phyloP scores from a whole-genome alignment of 805 yeast genomes.

The Teunomyces atbi region DNA sequence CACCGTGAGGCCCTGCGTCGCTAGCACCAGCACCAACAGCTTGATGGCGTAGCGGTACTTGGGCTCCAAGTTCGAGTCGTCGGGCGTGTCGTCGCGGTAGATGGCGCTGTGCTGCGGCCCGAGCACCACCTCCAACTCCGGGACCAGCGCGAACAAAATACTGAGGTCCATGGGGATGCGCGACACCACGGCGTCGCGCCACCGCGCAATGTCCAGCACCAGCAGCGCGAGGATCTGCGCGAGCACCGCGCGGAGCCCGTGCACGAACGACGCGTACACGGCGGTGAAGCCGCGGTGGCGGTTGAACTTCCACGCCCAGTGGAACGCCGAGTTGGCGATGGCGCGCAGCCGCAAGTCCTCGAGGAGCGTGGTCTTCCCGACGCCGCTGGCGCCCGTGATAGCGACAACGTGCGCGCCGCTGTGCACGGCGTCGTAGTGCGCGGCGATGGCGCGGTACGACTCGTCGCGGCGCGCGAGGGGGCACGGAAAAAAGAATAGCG shows the following conservation, averaged over 20 bases:
- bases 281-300: conserved; percentile 26
- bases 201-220: conserved; percentile 29
- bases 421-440: background rate
- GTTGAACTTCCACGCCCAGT: conserved; percentile 32
- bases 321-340: conserved; percentile 27
- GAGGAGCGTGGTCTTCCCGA: conserved; percentile 45
- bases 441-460: background rate
- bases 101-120: conserved; percentile 37
- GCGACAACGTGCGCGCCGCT: conserved; percentile 10
- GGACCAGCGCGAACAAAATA: conserved; percentile 40
- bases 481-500: too few species aligned
- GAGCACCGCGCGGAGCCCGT: conserved; percentile 37
- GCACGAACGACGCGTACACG: conserved; percentile 35
- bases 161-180: conserved; percentile 42
- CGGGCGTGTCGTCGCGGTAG: conserved; percentile 18
- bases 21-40: conserved; percentile 39
- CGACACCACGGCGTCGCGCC: conserved; percentile 41
- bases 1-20: conserved; percentile 42
- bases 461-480: too few species aligned
- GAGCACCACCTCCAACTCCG: conserved; percentile 42
- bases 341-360: conserved; percentile 37
- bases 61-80: conserved; percentile 39
- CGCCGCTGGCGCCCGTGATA: conserved; percentile 43
- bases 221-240: conserved; percentile 42
- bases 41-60: conserved; percentile 43